phyloP scores from a whole-genome alignment of 2,329 filamentous ascomycete genomes.

The Karstenula rhodostoma region DNA sequence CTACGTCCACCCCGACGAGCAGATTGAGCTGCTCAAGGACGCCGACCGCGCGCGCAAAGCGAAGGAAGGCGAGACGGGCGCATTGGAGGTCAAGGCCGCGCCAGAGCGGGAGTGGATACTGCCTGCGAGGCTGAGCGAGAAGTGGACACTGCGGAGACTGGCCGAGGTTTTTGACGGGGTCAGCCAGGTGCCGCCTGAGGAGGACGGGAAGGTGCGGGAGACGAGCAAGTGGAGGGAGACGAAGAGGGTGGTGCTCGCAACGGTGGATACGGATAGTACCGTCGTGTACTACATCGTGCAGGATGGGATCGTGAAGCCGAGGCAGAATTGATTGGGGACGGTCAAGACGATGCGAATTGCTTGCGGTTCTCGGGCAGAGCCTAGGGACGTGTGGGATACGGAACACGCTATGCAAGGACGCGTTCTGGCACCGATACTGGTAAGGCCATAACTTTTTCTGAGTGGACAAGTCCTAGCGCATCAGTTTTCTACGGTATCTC shows the following conservation, averaged over 20 bases:
- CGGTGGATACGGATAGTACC: conserved; percentile 80
- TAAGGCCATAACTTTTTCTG: neutral
- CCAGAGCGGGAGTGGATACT: conserved; percentile 74
- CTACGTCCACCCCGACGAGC: conserved; percentile 84
- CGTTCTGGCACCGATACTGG: neutral
- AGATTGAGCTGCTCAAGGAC: conserved; percentile 73
- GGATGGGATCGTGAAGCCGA: conserved; percentile 85
- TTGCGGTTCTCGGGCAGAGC: neutral
- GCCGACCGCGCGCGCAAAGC: conserved; percentile 58
- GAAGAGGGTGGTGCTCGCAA: conserved; percentile 78
- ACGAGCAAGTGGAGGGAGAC: conserved; percentile 54
- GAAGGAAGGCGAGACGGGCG: conserved; percentile 44
- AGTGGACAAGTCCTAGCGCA: neutral
- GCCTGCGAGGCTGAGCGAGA: conserved; percentile 75
- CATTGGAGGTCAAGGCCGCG: conserved; percentile 54
- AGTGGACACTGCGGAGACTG: conserved; percentile 73
- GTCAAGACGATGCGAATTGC: neutral
- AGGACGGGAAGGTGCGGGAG: conserved; percentile 18
- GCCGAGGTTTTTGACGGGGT: conserved; percentile 72
- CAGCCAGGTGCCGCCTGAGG: conserved; percentile 50
- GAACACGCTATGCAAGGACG: neutral
- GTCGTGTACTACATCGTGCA: conserved; percentile 86
- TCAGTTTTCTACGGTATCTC: conserved; percentile 35
- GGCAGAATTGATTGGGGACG: conserved; percentile 70
- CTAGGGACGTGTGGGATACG: neutral